These are phyloP conservation scores for Ensete glaucum DNA, from an alignment of 176 grass and related monocot species.

Conservation along the genomic window DNA sequence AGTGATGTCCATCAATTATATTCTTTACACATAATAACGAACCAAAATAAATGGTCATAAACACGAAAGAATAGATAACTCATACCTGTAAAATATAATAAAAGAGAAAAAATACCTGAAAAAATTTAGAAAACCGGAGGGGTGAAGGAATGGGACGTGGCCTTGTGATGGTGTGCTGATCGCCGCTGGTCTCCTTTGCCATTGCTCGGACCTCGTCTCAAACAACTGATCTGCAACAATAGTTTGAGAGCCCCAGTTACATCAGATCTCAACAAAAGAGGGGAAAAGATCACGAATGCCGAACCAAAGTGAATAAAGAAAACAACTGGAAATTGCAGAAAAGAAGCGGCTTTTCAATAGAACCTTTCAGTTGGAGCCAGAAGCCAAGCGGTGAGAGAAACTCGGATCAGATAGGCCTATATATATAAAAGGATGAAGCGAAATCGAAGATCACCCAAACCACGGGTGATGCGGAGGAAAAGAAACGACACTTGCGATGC, in stretches of 20 bases:
- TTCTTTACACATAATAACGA: too few relatives aligned
- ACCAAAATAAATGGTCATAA: neutral
- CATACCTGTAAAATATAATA: neutral
- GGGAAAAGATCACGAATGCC: slow-evolving; percentile 6
- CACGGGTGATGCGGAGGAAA: neutral
- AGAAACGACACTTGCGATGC: neutral
- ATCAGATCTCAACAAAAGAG: slow-evolving; percentile 36
- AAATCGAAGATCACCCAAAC: too few relatives aligned
- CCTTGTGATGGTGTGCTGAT: slow-evolving; percentile 51
- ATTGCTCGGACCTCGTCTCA: slow-evolving; percentile 30
- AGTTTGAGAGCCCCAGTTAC: neutral
- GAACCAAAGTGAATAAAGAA: neutral
- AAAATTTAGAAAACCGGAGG: slow-evolving; percentile 97
- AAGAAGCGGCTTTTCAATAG: neutral
- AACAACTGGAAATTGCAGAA: neutral
- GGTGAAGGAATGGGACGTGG: slow-evolving; percentile 86
- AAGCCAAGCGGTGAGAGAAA: neutral
- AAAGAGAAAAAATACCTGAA: slow-evolving; percentile 44
- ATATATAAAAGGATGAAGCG: neutral
- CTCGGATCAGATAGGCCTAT: neutral
- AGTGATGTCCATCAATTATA: too few relatives aligned
- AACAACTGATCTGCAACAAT: slow-evolving; percentile 28
- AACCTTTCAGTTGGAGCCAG: neutral
- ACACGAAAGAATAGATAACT: neutral
- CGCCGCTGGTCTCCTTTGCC: slow-evolving; percentile 74